Percentiles rank a stretch among this genome's conserved stretches.
These are phyloP conservation scores for Cytospora mali DNA, from an alignment of 2,329 filamentous ascomycete genomes.

Conservation along the genomic window DNA sequence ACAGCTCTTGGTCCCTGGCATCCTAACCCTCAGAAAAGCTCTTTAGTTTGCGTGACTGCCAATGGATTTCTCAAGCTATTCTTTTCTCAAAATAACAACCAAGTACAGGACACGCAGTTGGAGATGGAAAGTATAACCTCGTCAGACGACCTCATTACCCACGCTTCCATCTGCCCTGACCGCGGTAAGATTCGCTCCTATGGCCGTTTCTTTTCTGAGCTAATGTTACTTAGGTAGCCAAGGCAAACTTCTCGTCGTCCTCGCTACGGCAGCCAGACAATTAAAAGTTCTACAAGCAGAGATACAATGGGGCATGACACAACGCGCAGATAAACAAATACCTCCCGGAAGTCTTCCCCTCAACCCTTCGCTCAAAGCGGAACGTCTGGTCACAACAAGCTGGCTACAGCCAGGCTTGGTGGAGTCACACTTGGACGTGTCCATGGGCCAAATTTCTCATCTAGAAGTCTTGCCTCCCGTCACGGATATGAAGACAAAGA, in stretches of 20 bases:
- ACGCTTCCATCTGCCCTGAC: constrained; percentile 75
- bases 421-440: constrained; percentile 49
- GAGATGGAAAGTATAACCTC: constrained; percentile 74
- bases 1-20: constrained; percentile 73
- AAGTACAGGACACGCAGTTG: constrained; percentile 71
- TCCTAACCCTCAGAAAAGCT: constrained; percentile 69
- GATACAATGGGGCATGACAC: constrained; percentile 71
- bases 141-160: constrained; percentile 76
- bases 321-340: constrained; percentile 57
- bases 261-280: constrained; percentile 71
- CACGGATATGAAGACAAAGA: constrained; percentile 60
- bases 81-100: constrained; percentile 73
- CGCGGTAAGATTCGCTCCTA: constrained; percentile 56
- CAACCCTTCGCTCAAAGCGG: constrained; percentile 57
- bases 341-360: constrained; percentile 49
- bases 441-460: constrained; percentile 69
- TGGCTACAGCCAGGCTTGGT: constrained; percentile 55
- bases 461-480: constrained; percentile 72
- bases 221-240: constrained; percentile 39
- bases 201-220: constrained; percentile 12
- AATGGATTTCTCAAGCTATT: constrained; percentile 74
- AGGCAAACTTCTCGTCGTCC: constrained; percentile 63
- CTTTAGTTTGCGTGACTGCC: constrained; percentile 75
- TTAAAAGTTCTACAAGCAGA: constrained; percentile 73
- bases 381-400: constrained; percentile 58